Evolutionary conservation across 306 rosid genomes (phyloP).

Genomic region (Gastrolobium villosum): DNA sequence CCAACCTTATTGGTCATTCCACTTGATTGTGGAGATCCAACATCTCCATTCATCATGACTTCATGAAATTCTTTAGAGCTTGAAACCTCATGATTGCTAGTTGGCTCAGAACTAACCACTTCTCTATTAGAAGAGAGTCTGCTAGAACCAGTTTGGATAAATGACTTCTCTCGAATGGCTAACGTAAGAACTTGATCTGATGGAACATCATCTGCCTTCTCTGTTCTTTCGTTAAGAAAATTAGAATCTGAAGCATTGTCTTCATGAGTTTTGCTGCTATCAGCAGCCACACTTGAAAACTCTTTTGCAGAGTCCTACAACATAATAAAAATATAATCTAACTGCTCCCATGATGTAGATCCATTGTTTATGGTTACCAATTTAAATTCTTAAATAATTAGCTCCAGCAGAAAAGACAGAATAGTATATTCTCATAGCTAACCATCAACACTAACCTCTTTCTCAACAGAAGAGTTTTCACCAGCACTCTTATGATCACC

Average conservation of each 20-base stretch:
- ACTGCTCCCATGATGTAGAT: constrained; percentile 23
- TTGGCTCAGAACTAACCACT: constrained; percentile 56
- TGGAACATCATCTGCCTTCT: constrained; percentile 59
- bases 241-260: constrained; percentile 64
- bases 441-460: constrained; percentile 67
- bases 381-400: constrained; percentile 38
- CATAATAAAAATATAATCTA: constrained; percentile 44
- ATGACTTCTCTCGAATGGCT: constrained; percentile 69
- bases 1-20: constrained; percentile 61
- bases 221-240: constrained; percentile 56
- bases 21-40: constrained; percentile 67
- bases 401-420: constrained; percentile 43
- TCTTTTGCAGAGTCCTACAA: constrained; percentile 72
- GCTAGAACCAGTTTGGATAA: constrained; percentile 65
- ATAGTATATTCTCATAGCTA: constrained; percentile 51
- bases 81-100: constrained; percentile 59
- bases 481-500: constrained; percentile 62
- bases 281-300: constrained; percentile 57
- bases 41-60: constrained; percentile 68
- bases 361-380: constrained; percentile 18
- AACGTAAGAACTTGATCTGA: constrained; percentile 84
- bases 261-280: constrained; percentile 58
- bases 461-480: constrained; percentile 65
- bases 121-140: constrained; percentile 59
- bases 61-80: constrained; percentile 57